A percentile compares a stretch with the other conserved stretches of the same genome.
phyloP scores from a whole-genome alignment of 2,329 filamentous ascomycete species.

The Fonsecaea erecta region DNA sequence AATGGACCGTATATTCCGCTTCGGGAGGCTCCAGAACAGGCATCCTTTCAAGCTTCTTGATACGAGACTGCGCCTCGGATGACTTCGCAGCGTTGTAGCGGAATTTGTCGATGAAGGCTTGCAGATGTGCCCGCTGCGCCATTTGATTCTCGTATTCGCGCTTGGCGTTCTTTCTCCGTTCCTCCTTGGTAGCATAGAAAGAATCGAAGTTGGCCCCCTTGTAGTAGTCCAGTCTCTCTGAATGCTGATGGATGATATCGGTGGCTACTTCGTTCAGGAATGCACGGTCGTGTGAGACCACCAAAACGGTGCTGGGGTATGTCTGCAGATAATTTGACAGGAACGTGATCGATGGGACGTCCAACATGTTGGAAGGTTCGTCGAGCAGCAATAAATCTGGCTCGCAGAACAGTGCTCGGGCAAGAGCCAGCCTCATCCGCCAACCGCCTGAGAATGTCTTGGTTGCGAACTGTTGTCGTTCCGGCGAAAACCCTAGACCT shows the following conservation, averaged over 20 bases:
- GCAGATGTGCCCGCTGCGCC: constrained; percentile 87
- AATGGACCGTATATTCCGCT: constrained; percentile 92
- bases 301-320: constrained; percentile 92
- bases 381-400: constrained; percentile 94
- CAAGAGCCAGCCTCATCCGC: constrained; percentile 96
- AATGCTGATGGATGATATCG: constrained; percentile 98
- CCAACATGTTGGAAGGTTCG: constrained; percentile 99
- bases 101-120: constrained; percentile 99
- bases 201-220: constrained; percentile 95
- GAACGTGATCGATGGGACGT: constrained; percentile 99
- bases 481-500: constrained; percentile 92
- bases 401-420: constrained; percentile 95
- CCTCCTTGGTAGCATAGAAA: constrained; percentile 96
- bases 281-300: constrained; percentile 97
- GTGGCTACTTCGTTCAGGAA: constrained; percentile 99
- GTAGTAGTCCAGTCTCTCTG: constrained; percentile 97
- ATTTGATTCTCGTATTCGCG: constrained; percentile 99
- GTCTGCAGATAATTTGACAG: constrained; percentile 90
- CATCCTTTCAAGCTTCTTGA: constrained; percentile 99
- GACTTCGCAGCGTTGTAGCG: constrained; percentile 99
- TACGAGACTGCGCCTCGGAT: constrained; percentile 94
- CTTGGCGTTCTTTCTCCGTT: constrained; percentile 93
- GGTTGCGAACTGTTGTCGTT: constrained; percentile 88
- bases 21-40: constrained; percentile 88
- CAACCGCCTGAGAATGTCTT: constrained; percentile 99